Evolutionary conservation across 371 early-diverging fungal species (phyloP).

Genomic region (Mucor lusitanicus): DNA sequence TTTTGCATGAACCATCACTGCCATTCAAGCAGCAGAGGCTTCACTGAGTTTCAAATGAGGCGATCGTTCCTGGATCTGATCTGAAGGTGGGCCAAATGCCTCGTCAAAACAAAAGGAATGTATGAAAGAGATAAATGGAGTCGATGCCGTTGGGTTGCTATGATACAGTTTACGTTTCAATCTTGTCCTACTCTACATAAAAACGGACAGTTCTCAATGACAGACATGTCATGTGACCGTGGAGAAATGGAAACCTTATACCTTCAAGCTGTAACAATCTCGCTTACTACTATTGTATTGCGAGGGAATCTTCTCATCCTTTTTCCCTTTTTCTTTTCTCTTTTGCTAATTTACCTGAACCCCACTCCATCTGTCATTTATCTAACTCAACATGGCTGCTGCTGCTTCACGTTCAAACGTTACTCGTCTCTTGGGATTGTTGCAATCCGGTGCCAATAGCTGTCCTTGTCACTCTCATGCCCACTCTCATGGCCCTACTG

Average conservation of each 20-base stretch:
- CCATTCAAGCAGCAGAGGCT: neutral
- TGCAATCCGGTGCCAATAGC: conserved; percentile 44
- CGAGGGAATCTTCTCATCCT: neutral
- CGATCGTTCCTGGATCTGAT: neutral
- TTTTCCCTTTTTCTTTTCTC: conserved; percentile 11
- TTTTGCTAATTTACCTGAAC: conserved; percentile 3
- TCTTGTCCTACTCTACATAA: conserved; percentile 4
- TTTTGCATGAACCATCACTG: neutral
- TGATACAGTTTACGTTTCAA: neutral
- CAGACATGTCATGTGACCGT: conserved; percentile 26
- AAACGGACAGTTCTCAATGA: conserved; percentile 4
- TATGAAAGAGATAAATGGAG: neutral
- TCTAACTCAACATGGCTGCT: conserved; percentile 38
- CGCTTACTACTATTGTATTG: neutral
- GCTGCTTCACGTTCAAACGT: conserved; percentile 54
- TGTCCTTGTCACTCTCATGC: conserved; percentile 63
- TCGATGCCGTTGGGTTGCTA: neutral
- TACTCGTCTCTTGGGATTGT: conserved; percentile 42
- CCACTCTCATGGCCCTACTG: conserved; percentile 36
- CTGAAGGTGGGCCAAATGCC: neutral
- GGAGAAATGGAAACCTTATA: conserved; percentile 18
- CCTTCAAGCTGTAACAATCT: neutral
- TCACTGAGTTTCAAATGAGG: neutral
- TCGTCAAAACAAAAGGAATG: neutral
- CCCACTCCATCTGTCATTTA: conserved; percentile 2